Percentiles rank a stretch among this genome's conserved stretches.
phyloP scores from a whole-genome alignment of 345 rosid genomes.

The Euphorbia peplus region DNA sequence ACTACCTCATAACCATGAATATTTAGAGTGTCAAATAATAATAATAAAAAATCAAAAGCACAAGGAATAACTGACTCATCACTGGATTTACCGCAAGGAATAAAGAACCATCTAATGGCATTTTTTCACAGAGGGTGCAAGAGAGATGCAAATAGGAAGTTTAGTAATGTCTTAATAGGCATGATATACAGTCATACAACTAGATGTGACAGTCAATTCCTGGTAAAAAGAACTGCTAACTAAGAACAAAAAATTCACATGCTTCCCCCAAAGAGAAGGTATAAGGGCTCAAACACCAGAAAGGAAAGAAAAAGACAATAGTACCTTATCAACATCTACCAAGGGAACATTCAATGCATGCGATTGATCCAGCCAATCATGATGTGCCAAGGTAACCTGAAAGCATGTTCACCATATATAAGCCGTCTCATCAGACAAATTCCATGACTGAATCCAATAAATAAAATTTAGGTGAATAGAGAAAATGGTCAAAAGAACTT shows the following conservation, averaged over 20 bases:
- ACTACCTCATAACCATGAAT: not conserved
- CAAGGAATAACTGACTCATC: not conserved
- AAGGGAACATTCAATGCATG: constrained; percentile 78
- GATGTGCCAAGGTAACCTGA: constrained; percentile 52
- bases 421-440: not conserved
- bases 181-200: not conserved
- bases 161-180: not conserved
- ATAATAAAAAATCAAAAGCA: too few relatives aligned
- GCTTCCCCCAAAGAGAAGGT: not conserved
- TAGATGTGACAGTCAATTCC: not conserved
- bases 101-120: not conserved
- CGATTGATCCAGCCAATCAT: constrained; percentile 69
- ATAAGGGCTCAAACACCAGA: not conserved
- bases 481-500: not conserved
- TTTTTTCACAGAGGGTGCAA: not conserved
- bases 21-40: not conserved
- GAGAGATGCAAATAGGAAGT: not conserved
- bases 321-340: constrained; percentile 95
- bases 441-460: not conserved
- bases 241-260: not conserved
- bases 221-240: not conserved
- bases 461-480: not conserved
- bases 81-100: not conserved
- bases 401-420: not conserved
- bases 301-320: constrained; percentile 8